A percentile compares a stretch with the other conserved stretches of the same genome.
phyloP scores from a whole-genome alignment of 2,329 filamentous ascomycete genomes.

The Trichoderma polysporum region DNA sequence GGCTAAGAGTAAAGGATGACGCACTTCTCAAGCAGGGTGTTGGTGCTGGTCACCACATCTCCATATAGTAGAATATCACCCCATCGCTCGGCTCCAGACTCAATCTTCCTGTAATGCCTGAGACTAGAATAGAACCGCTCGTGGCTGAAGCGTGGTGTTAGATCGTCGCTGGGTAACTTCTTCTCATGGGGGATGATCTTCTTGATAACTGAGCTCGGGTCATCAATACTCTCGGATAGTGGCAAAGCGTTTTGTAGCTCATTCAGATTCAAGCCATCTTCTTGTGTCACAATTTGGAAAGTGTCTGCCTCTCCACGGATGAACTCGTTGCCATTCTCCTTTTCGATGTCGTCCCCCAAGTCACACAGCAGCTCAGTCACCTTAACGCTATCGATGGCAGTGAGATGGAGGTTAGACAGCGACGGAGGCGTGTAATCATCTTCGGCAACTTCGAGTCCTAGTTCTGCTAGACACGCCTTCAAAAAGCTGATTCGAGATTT shows the following conservation, averaged over 20 bases:
- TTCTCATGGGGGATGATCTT: constrained; percentile 70
- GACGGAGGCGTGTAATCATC: constrained; percentile 70
- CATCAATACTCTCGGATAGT: constrained; percentile 51
- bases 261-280: constrained; percentile 58
- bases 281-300: constrained; percentile 72
- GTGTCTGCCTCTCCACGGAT: constrained; percentile 80
- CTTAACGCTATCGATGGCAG: constrained; percentile 62
- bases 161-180: constrained; percentile 64
- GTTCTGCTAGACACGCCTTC: constrained; percentile 73
- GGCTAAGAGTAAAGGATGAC: constrained; percentile 18
- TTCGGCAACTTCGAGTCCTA: constrained; percentile 76
- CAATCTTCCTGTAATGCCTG: constrained; percentile 58
- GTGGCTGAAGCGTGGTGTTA: constrained; percentile 87
- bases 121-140: constrained; percentile 73
- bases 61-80: constrained; percentile 80
- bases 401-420: constrained; percentile 80
- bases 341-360: constrained; percentile 66
- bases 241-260: constrained; percentile 55
- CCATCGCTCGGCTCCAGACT: constrained; percentile 64
- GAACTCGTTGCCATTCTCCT: constrained; percentile 64
- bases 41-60: constrained; percentile 91
- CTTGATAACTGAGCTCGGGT: constrained; percentile 74
- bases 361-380: constrained; percentile 67
- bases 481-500: constrained; percentile 70
- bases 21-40: constrained; percentile 86